Percentiles rank a stretch among this genome's conserved stretches.
These are phyloP conservation scores for Lichtheimia hyalospora DNA, from an alignment of 371 early-diverging fungal genomes.

Conservation along the genomic window DNA sequence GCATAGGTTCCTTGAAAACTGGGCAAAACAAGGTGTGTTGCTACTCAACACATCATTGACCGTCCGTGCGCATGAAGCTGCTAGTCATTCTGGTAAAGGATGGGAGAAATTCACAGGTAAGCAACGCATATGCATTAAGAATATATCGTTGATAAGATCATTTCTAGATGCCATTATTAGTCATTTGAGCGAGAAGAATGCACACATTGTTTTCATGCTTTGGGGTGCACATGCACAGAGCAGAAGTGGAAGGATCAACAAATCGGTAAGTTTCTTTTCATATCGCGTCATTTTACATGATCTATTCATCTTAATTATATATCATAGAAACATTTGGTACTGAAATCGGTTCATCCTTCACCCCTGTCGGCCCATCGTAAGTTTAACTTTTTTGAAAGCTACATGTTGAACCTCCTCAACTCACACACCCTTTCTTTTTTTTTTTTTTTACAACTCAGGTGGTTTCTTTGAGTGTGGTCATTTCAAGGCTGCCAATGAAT, in stretches of 20 bases:
- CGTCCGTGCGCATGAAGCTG: constrained; percentile 83
- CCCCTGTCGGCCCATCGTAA: constrained; percentile 85
- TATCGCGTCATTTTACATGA: not conserved
- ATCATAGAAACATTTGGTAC: constrained; percentile 76
- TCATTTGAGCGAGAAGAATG: constrained; percentile 63
- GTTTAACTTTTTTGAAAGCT: not conserved
- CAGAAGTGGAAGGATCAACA: constrained; percentile 62
- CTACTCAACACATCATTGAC: constrained; percentile 94
- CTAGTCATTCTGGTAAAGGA: constrained; percentile 86
- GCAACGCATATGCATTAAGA: too few species aligned
- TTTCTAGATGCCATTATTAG: constrained; percentile 73
- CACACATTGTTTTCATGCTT: constrained; percentile 92
- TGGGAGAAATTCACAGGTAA: constrained; percentile 92
- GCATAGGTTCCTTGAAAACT: constrained; percentile 73
- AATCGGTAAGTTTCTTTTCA: constrained; percentile 40
- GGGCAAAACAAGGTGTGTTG: constrained; percentile 94
- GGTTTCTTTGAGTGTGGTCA: constrained; percentile 92
- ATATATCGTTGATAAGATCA: not conserved
- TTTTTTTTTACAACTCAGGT: not conserved
- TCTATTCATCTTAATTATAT: too few species aligned
- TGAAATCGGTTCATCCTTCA: constrained; percentile 93
- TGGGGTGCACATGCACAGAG: constrained; percentile 95
- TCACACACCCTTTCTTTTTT: too few species aligned
- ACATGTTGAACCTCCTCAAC: too few species aligned
- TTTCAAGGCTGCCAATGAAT: constrained; percentile 94